Base-by-base conservation (phyloP, 768 basidiomycete genomes). In the Clitopilus hobsonii region DNA sequence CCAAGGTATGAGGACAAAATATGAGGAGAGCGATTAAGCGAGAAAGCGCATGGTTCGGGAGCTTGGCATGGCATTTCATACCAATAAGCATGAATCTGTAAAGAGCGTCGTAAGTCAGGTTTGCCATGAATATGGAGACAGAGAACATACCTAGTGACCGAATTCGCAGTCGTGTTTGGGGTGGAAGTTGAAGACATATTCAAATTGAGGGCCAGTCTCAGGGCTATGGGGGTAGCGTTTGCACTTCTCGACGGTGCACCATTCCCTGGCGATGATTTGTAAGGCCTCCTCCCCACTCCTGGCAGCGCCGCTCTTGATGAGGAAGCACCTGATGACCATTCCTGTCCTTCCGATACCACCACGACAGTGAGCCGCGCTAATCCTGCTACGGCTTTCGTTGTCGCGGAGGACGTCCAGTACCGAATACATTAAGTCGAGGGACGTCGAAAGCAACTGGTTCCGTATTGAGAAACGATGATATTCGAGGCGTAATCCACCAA, bases 391-490 rank as follows among this genome's bases (percentile, higher is more conserved):
- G 6, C 63, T 64, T 57, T 84, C 78, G 60, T 86, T 86, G 63
- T 86, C 83, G 24, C 78, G 66, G 10, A 90, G 68, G 13, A 83
- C 82, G 51, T 72, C 72, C 52, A 91, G 70, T 53, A 89, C 82
- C 26, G 67, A 62, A 53, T 82, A 77, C 72, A 90, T 81, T 61
- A 79, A 79, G 23, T 83, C 77, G 27, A 72, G 63, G 11, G 81
- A 83, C 61, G 78, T 75, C 38, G 89, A 89, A 5, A 88, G 69
- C 29, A 74, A 83, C 49, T 89, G 79, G 66, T 91, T 88, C 28
- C 79, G 83, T 61, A 91, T 89, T 3, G 89, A 84, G 70, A 90
- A 89, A 56, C 85, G 80, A 73, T 89, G 82, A 74, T 91, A 91
- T 61, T 86, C 83, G 67, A 91, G 76, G 6, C 77, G 70, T 36